These are phyloP conservation scores for Prosopis cineraria DNA, from an alignment of 306 rosid genomes.

Conservation along the genomic window DNA sequence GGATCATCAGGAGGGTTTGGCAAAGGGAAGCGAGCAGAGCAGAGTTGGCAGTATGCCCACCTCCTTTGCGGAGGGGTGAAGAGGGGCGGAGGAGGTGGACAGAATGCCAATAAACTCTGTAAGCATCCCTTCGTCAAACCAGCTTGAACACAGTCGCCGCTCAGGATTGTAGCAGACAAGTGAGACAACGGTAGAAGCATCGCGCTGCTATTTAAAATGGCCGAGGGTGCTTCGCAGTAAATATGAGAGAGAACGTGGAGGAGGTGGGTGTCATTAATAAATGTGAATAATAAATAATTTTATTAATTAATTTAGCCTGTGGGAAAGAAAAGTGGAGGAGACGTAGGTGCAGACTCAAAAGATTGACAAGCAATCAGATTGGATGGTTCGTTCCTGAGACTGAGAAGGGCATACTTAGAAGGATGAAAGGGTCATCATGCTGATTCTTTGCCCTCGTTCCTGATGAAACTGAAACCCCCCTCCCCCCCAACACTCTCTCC, in stretches of 20 bases:
- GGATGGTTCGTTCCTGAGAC: conserved; percentile 47
- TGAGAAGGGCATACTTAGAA: conserved; percentile 51
- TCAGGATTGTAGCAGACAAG: neutral
- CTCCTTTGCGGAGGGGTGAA: conserved; percentile 43
- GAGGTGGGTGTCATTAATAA: conserved; percentile 42
- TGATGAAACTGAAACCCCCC: conserved; percentile 54
- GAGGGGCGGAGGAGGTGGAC: conserved; percentile 79
- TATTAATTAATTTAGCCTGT: neutral
- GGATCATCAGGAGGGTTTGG: conserved; percentile 51
- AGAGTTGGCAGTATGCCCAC: conserved; percentile 97
- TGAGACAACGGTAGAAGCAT: neutral
- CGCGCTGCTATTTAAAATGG: conserved; percentile 49
- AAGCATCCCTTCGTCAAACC: conserved; percentile 75
- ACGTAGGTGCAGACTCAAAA: conserved; percentile 34
- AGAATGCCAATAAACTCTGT: conserved; percentile 97
- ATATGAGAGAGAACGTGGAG: conserved; percentile 40
- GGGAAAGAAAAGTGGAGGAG: neutral
- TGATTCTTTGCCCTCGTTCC: conserved; percentile 58
- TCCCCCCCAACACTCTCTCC: neutral
- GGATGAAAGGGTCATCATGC: conserved; percentile 61
- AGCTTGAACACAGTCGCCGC: conserved; percentile 39
- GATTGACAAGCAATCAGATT: conserved; percentile 40
- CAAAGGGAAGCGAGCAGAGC: conserved; percentile 88
- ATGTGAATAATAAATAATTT: conserved; percentile 10
- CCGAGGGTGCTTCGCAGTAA: conserved; percentile 34